Evolutionary conservation across 306 rosid species (phyloP).

Genomic region (Hylodesmum podocarpum): DNA sequence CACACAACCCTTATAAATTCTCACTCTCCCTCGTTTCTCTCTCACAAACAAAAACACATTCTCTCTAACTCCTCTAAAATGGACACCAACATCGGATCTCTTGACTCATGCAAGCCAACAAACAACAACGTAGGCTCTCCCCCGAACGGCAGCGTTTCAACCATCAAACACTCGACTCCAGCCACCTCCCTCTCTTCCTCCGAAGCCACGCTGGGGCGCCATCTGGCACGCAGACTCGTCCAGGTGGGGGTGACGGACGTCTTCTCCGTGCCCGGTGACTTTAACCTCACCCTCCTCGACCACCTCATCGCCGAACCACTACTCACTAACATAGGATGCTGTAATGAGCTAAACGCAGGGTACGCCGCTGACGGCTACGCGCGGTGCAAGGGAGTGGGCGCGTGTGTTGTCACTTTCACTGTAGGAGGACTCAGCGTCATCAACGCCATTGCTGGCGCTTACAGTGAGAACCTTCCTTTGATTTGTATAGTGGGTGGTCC

Average conservation of each 20-base stretch:
- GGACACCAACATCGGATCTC: constrained; percentile 47
- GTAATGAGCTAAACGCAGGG: constrained; percentile 69
- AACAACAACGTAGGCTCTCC: constrained; percentile 24
- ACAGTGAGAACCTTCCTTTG: constrained; percentile 62
- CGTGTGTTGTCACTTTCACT: constrained; percentile 58
- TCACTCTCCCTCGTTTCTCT: neutral
- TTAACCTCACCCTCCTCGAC: constrained; percentile 60
- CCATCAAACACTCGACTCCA: constrained; percentile 35
- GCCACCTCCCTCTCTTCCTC: neutral
- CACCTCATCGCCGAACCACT: constrained; percentile 54
- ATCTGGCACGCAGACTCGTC: constrained; percentile 50
- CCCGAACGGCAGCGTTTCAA: constrained; percentile 23
- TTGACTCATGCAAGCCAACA: constrained; percentile 24
- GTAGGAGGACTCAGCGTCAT: constrained; percentile 60
- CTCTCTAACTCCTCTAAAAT: neutral
- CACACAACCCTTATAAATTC: neutral
- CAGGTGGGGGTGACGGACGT: constrained; percentile 58
- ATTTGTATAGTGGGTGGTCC: constrained; percentile 65
- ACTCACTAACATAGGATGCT: constrained; percentile 49
- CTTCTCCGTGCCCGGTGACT: constrained; percentile 62
- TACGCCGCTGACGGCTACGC: constrained; percentile 72
- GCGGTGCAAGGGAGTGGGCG: constrained; percentile 55
- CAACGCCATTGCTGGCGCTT: constrained; percentile 61
- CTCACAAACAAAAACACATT: neutral
- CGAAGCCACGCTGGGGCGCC: constrained; percentile 53